Evolutionary conservation across 192 early-diverging fungal species (phyloP).

Genomic region (Spinellus fusiger): DNA sequence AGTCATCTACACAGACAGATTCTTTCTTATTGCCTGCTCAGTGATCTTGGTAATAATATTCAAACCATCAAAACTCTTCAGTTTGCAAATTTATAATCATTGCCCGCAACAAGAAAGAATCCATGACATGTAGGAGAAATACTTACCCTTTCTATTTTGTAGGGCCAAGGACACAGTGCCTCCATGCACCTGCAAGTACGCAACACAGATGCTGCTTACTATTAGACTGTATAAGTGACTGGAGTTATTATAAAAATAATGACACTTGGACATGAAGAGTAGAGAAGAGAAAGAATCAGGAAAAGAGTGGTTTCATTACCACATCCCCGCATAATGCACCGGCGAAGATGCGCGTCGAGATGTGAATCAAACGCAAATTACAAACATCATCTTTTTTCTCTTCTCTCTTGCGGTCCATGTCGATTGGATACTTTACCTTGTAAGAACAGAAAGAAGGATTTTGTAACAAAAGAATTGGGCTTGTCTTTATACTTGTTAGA

Average conservation of each 20-base stretch:
- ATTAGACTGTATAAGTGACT: too few species aligned
- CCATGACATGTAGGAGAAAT: too few species aligned
- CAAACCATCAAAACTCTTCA: slow-evolving; percentile 15
- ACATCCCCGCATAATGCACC: slow-evolving; percentile 21
- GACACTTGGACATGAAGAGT: background rate
- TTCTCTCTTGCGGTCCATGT: too few species aligned
- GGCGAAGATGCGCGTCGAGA: slow-evolving; percentile 22
- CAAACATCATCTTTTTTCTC: slow-evolving; percentile 36
- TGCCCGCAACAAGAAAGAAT: background rate
- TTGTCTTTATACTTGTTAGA: background rate
- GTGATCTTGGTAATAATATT: slow-evolving; percentile 25
- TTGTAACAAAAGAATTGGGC: background rate
- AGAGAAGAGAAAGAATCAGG: slow-evolving; percentile 1
- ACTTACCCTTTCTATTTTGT: too few species aligned
- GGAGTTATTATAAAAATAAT: background rate
- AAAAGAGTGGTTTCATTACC: slow-evolving; percentile 20
- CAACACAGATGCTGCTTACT: too few species aligned
- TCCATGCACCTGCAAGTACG: too few species aligned
- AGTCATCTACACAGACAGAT: too few species aligned
- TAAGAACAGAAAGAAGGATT: background rate
- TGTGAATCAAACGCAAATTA: slow-evolving; percentile 29
- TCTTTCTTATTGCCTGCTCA: slow-evolving; percentile 15
- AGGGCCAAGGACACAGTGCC: too few species aligned
- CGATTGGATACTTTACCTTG: too few species aligned
- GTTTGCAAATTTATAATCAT: slow-evolving; percentile 19